A percentile compares a stretch with the other conserved stretches of the same genome.
Conservation (phyloP, 306 rosid species). For the Lathyrus sativus region DNA sequence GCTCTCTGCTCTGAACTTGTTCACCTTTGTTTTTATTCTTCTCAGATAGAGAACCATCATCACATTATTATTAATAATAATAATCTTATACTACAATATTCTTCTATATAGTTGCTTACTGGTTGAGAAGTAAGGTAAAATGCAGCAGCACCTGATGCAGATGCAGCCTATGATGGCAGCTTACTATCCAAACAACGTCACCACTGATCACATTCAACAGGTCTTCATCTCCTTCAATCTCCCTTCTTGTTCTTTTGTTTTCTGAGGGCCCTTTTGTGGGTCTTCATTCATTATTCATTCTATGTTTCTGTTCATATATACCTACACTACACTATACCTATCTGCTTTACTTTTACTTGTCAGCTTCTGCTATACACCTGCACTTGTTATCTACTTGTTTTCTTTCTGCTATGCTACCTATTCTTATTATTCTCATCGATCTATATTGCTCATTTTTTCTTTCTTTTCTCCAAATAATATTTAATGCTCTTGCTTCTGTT, state of each 20-base stretch:
- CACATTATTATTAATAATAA: neutral
- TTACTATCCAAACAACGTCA: slow-evolving; percentile 96
- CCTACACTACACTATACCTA: neutral
- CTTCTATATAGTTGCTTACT: neutral
- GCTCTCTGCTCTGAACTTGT: slow-evolving; percentile 34
- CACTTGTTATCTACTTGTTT: neutral
- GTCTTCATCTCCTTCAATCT: slow-evolving; percentile 30
- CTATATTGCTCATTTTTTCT: neutral
- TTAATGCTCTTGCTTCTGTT: neutral
- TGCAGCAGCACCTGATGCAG: slow-evolving; percentile 99
- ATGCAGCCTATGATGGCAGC: slow-evolving; percentile 99
- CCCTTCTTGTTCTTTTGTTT: neutral
- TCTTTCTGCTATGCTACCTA: neutral
- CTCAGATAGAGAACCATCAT: slow-evolving; percentile 30
- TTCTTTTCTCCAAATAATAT: neutral
- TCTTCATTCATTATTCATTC: neutral
- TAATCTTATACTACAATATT: neutral
- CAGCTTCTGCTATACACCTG: slow-evolving; percentile 5
- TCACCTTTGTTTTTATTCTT: slow-evolving; percentile 35
- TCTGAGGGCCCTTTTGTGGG: slow-evolving; percentile 6
- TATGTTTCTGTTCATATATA: neutral
- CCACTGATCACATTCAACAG: slow-evolving; percentile 99
- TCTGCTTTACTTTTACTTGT: slow-evolving; percentile 6
- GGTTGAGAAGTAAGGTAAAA: neutral
- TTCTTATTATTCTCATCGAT: neutral